Evolutionary conservation across 2,329 filamentous ascomycete genomes (phyloP).

Genomic region (Lasiodiplodia citricola): DNA sequence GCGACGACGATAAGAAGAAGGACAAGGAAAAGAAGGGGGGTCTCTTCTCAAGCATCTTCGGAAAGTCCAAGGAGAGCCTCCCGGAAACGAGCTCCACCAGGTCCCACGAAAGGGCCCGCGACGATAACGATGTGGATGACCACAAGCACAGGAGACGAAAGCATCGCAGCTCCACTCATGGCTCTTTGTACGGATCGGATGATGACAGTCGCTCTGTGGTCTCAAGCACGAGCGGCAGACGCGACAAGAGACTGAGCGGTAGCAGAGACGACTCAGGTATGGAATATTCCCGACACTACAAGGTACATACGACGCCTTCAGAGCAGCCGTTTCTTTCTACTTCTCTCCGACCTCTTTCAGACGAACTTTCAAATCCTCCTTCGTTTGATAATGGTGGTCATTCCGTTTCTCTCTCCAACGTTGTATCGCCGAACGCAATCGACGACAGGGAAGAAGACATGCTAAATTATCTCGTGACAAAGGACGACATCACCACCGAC

Average conservation of each 20-base stretch:
- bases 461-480: slow-evolving; percentile 7
- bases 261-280: slow-evolving; percentile 42
- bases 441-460: not conserved
- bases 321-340: slow-evolving; percentile 33
- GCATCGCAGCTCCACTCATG: slow-evolving; percentile 39
- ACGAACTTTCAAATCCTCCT: slow-evolving; percentile 1
- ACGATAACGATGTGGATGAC: slow-evolving; percentile 41
- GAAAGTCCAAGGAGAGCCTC: slow-evolving; percentile 42
- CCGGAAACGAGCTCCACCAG: slow-evolving; percentile 1
- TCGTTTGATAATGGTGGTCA: not conserved
- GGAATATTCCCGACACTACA: slow-evolving; percentile 37
- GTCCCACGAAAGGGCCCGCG: slow-evolving; percentile 35
- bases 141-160: slow-evolving; percentile 53
- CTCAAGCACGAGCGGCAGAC: slow-evolving; percentile 37
- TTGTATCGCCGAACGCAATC: slow-evolving; percentile 31
- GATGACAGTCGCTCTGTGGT: slow-evolving; percentile 41
- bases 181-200: slow-evolving; percentile 31
- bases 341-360: slow-evolving; percentile 28
- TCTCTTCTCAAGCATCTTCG: slow-evolving; percentile 51
- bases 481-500: slow-evolving; percentile 13
- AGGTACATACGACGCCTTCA: slow-evolving; percentile 44
- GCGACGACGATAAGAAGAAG: slow-evolving; percentile 45
- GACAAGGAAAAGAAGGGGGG: slow-evolving; percentile 48
- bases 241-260: slow-evolving; percentile 46
- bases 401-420: not conserved